These are phyloP conservation scores for Aspergillus pseudoglaucus DNA, from an alignment of 2,329 filamentous ascomycete species.

Conservation along the genomic window DNA sequence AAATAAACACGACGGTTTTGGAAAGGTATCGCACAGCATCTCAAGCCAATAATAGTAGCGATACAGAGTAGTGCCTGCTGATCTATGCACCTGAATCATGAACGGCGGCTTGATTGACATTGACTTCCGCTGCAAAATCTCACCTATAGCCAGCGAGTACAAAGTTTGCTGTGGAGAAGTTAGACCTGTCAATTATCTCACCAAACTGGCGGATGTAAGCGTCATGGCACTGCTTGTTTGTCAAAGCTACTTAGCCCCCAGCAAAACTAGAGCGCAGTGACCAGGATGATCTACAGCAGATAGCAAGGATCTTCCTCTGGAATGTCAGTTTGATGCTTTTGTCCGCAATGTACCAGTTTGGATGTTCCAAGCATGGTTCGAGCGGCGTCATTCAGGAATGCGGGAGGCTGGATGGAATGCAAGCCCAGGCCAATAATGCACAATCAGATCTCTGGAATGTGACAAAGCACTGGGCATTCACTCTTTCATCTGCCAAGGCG, in stretches of 20 bases:
- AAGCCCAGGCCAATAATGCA: slow-evolving; percentile 26
- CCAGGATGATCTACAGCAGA: neutral
- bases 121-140: neutral
- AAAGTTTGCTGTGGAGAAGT: neutral
- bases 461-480: slow-evolving; percentile 7
- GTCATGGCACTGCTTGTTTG: slow-evolving; percentile 24
- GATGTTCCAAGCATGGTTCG: too few species aligned
- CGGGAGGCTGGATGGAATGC: slow-evolving; percentile 27
- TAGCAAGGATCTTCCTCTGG: neutral
- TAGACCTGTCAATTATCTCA: slow-evolving; percentile 1
- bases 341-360: too few species aligned
- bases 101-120: neutral
- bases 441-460: slow-evolving; percentile 15
- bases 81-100: neutral
- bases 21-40: slow-evolving; percentile 6
- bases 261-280: neutral
- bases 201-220: slow-evolving; percentile 23
- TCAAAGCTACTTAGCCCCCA: slow-evolving; percentile 1
- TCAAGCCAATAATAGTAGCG: slow-evolving; percentile 12
- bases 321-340: too few species aligned
- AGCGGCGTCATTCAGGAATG: slow-evolving; percentile 8
- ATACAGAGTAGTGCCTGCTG: neutral
- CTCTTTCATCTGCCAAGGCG: slow-evolving; percentile 4
- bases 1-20: slow-evolving; percentile 17
- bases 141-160: neutral